These are phyloP conservation scores for Golubevia sp. DNA, from an alignment of 1,284 basidiomycete species.

Conservation along the genomic window DNA sequence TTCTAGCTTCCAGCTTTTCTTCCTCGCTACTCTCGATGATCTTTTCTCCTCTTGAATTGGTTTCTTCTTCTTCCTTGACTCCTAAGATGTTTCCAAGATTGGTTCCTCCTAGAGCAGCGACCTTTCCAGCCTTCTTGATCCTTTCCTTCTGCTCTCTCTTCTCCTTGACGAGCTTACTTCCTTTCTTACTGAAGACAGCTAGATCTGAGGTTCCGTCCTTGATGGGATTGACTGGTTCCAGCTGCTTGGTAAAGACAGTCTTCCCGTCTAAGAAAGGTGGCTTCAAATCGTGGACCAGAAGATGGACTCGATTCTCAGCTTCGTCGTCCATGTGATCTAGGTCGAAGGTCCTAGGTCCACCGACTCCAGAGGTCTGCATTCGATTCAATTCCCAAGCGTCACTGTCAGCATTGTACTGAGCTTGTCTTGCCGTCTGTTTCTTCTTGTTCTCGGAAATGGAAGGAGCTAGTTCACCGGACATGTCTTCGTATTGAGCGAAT, in stretches of 20 bases:
- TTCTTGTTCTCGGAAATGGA: conserved; percentile 26
- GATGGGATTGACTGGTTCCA: conserved; percentile 96
- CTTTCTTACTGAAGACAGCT: conserved; percentile 94
- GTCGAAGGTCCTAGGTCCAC: conserved; percentile 78
- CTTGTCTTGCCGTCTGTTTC: conserved; percentile 47
- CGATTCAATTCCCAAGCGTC: conserved; percentile 98
- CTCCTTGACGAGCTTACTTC: conserved; percentile 88
- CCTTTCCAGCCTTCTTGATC: conserved; percentile 76
- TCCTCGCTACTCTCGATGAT: conserved; percentile 6
- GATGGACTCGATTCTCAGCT: conserved; percentile 93
- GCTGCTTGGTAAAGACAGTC: conserved; percentile 92
- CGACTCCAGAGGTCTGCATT: conserved; percentile 92
- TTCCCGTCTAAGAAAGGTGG: conserved; percentile 97
- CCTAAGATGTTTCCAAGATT: conserved; percentile 95
- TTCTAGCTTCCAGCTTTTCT: not conserved
- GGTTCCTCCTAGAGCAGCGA: conserved; percentile 89
- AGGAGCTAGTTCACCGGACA: conserved; percentile 65
- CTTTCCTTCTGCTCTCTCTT: conserved; percentile 94
- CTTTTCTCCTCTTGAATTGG: conserved; percentile 62
- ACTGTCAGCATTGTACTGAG: conserved; percentile 79
- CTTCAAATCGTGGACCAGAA: conserved; percentile 94
- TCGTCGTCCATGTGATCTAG: conserved; percentile 76
- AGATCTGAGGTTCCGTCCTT: conserved; percentile 91
- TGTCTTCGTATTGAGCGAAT: conserved; percentile 78
- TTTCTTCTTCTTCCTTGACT: conserved; percentile 89